phyloP scores from a whole-genome alignment of 108 stramenopile genomes.

The Skeletonema potamos region DNA sequence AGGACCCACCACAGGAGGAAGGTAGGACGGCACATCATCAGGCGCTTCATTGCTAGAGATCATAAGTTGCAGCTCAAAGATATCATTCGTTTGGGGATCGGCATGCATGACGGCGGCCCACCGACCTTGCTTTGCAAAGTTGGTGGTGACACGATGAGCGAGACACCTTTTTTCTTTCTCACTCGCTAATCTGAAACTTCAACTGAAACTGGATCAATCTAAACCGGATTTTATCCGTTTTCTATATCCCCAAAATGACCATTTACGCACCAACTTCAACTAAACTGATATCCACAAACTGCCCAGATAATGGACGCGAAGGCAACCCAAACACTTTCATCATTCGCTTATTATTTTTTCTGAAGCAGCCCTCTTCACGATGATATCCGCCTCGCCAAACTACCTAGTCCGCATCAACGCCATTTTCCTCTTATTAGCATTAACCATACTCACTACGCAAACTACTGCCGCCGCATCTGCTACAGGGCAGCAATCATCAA shows the following conservation, averaged over 20 bases:
- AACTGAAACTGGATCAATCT: no score
- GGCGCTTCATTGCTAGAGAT: background rate
- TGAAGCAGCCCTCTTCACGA: background rate
- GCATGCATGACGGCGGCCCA: no score
- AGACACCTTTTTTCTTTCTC: background rate
- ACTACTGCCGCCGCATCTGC: background rate
- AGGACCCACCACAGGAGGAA: background rate
- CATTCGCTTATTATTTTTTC: background rate
- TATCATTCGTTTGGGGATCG: no score
- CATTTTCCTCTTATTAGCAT: background rate
- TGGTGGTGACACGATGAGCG: background rate
- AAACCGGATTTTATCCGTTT: no score
- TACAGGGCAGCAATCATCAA: background rate
- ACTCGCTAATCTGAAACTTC: background rate
- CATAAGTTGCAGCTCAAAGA: no score
- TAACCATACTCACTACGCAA: background rate
- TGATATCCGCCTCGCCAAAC: slow-evolving; percentile 3
- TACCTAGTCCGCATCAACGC: background rate
- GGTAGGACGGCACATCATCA: background rate
- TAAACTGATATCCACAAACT: no score
- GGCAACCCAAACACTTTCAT: no score
- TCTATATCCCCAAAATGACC: no score
- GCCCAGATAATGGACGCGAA: no score
- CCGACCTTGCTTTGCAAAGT: background rate
- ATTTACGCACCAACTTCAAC: no score